A percentile compares a stretch with the other conserved stretches of the same genome.
phyloP scores from a whole-genome alignment of 306 rosid species.

The Canavalia gladiata region DNA sequence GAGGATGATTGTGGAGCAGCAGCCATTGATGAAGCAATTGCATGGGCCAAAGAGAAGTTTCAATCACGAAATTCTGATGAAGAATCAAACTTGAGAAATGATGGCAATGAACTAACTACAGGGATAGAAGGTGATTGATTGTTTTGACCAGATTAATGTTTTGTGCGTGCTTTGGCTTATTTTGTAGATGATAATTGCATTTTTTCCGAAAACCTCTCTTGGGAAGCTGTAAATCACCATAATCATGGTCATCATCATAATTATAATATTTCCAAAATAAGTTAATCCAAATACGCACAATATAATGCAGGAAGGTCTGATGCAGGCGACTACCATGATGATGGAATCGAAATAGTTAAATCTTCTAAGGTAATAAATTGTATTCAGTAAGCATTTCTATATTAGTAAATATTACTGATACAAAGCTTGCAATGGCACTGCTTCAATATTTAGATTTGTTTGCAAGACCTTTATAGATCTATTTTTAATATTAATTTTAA shows the following conservation, averaged over 20 bases:
- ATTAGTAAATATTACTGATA: slow-evolving; percentile 2
- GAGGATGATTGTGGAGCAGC: slow-evolving; percentile 67
- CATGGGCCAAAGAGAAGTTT: slow-evolving; percentile 93
- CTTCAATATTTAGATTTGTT: slow-evolving; percentile 12
- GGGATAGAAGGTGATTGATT: slow-evolving; percentile 68
- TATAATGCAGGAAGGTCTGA: slow-evolving; percentile 54
- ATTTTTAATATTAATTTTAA: background rate
- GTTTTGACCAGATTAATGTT: slow-evolving; percentile 4
- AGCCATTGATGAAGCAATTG: slow-evolving; percentile 89
- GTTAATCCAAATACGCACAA: background rate
- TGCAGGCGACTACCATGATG: slow-evolving; percentile 47
- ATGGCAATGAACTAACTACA: slow-evolving; percentile 49
- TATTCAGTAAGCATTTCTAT: background rate
- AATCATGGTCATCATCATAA: too few relatives aligned
- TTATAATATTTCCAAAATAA: background rate
- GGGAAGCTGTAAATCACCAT: too few relatives aligned
- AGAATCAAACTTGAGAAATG: slow-evolving; percentile 56
- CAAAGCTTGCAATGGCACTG: background rate
- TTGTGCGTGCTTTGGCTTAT: background rate
- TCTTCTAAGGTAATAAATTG: slow-evolving; percentile 68
- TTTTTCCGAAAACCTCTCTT: too few relatives aligned
- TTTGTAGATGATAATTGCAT: background rate
- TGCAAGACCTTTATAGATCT: background rate
- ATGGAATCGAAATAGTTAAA: slow-evolving; percentile 49
- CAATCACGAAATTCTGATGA: slow-evolving; percentile 65